Evolutionary conservation across 2,329 filamentous ascomycete species (phyloP), one percentile per base, ranked within the genome.

Genomic region (Ophiostoma piceae): DNA sequence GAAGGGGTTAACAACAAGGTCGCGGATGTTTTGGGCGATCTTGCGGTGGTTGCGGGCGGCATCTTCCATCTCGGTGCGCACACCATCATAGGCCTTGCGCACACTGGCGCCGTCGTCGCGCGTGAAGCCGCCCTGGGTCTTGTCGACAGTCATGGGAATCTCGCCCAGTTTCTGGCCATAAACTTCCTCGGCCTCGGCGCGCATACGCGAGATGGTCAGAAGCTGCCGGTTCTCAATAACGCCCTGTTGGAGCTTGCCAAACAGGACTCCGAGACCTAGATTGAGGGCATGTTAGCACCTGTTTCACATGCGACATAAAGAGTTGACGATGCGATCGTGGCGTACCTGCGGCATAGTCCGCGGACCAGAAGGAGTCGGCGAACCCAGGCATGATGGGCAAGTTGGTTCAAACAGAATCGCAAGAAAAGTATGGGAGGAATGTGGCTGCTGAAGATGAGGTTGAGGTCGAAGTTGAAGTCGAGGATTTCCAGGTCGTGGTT

Each of bases 361-460:
- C 88, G 73, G 95, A 97, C 95, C 95, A 99, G 83, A 99, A 98
- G 67, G 94, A 97, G 82, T 94, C 92, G 75, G 93, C 89, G 81
- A 99, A 98, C 76, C 92, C 88, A 75, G 91, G 90, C 91, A 94
- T 94, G 78, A 80, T 88, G 62, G 62, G 62, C 62, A 16, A 26
- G 3, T 16, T 32, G 57, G 32, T 32, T 62, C 57, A 62, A 19
- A 5, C 26, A 62, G 47, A 19, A 62, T 29, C 39, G 60, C 14
- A 35, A n/a, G 35, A 65, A 22, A 35, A 64, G 16, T 7, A 1
- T 8, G 16, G 16, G 29, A 7, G 8, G 14, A 37, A 64, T 32
- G 60, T 62, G 6, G 57, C 26, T 32, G 57, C 14, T 32, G 57
- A 62, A 32, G 22, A 35, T 16, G 26, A 60, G 54, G 29, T 62